These are phyloP conservation scores for Geotrichum carabidarum DNA, from an alignment of 1,139 yeast genomes.

Conservation along the genomic window DNA sequence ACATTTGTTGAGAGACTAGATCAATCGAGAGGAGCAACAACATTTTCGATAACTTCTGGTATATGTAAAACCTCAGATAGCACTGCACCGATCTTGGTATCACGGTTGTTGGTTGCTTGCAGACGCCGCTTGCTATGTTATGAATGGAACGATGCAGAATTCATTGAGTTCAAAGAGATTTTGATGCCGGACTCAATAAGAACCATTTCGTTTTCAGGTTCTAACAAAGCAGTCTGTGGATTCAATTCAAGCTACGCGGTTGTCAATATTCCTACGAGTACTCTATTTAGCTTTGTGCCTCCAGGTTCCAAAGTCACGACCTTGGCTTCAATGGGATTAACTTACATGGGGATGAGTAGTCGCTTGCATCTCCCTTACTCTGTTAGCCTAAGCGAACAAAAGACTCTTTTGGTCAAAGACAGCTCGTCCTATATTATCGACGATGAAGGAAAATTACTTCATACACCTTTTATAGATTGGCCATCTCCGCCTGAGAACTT, in stretches of 20 bases:
- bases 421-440: slow-evolving; percentile 24
- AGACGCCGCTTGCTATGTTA: slow-evolving; percentile 36
- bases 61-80: slow-evolving; percentile 15
- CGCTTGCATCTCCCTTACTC: slow-evolving; percentile 22
- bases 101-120: slow-evolving; percentile 38
- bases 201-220: slow-evolving; percentile 36
- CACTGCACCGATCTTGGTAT: slow-evolving; percentile 10
- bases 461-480: slow-evolving; percentile 25
- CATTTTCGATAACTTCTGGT: slow-evolving; percentile 31
- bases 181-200: slow-evolving; percentile 37
- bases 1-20: slow-evolving; percentile 34
- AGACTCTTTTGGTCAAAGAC: slow-evolving; percentile 31
- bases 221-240: slow-evolving; percentile 36
- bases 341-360: slow-evolving; percentile 6
- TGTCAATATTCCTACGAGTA: slow-evolving; percentile 24
- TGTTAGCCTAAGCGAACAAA: slow-evolving; percentile 20
- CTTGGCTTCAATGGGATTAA: slow-evolving; percentile 26
- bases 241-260: slow-evolving; percentile 30
- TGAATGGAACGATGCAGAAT: slow-evolving; percentile 39
- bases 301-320: slow-evolving; percentile 7
- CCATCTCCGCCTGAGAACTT: slow-evolving; percentile 28
- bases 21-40: slow-evolving; percentile 37
- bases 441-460: slow-evolving; percentile 24
- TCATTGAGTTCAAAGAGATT: slow-evolving; percentile 33
- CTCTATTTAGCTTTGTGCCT: slow-evolving; percentile 1